Evolutionary conservation across 1,139 yeast genomes (phyloP).

Genomic region (Arxiozyma slooffiae): DNA sequence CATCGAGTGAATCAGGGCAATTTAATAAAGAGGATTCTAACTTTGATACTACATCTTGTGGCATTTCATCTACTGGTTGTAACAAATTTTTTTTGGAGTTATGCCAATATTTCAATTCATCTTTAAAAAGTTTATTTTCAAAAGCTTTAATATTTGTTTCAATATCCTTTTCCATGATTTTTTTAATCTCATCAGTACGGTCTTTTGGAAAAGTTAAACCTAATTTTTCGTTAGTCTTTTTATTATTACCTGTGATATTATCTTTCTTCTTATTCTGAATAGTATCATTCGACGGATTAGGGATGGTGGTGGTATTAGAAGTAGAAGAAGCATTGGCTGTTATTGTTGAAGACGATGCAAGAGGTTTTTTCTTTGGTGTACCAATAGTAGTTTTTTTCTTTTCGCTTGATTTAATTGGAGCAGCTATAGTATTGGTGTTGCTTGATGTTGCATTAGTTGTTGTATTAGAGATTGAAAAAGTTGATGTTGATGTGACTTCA

Average conservation of each 20-base stretch:
- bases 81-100: slow-evolving; percentile 24
- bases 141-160: slow-evolving; percentile 20
- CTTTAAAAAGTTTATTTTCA: slow-evolving; percentile 25
- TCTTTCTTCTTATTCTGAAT: slow-evolving; percentile 2
- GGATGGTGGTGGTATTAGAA: background rate
- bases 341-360: background rate
- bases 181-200: slow-evolving; percentile 22
- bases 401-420: slow-evolving; percentile 1
- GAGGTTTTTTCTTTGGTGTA: slow-evolving; percentile 1
- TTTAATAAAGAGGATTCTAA: slow-evolving; percentile 70
- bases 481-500: slow-evolving; percentile 25
- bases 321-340: background rate
- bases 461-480: background rate
- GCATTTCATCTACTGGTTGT: slow-evolving; percentile 28
- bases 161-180: slow-evolving; percentile 21
- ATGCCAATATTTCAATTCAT: slow-evolving; percentile 26
- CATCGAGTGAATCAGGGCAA: slow-evolving; percentile 89
- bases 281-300: background rate
- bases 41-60: slow-evolving; percentile 25
- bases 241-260: background rate
- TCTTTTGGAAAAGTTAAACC: slow-evolving; percentile 20
- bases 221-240: slow-evolving; percentile 1
- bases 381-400: background rate
- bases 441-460: background rate
- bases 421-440: background rate